Conservation (phyloP, 192 early-diverging fungal species). For the Podila verticillata region DNA sequence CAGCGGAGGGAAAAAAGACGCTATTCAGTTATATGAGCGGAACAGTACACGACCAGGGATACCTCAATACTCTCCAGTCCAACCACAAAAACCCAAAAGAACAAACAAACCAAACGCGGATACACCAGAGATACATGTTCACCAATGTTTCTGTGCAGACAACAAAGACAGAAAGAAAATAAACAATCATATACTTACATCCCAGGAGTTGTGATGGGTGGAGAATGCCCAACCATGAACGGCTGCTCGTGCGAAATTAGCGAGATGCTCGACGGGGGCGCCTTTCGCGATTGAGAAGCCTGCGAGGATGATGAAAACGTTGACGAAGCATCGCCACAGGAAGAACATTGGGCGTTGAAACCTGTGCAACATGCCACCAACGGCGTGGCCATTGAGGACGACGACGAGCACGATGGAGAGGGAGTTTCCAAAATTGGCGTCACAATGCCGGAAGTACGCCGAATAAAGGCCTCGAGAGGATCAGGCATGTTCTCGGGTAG, state of each 20-base stretch:
- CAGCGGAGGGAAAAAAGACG: too few relatives aligned
- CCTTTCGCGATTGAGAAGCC: background rate
- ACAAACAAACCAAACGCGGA: too few relatives aligned
- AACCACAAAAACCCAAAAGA: too few relatives aligned
- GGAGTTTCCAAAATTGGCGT: background rate
- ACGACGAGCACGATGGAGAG: background rate
- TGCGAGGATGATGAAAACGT: background rate
- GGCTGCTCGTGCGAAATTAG: conserved; percentile 1
- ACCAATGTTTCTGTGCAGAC: too few relatives aligned
- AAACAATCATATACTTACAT: too few relatives aligned
- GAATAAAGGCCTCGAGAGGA: conserved; percentile 2
- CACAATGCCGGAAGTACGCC: background rate
- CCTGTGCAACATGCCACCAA: background rate
- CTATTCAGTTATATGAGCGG: too few relatives aligned
- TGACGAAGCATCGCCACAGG: background rate
- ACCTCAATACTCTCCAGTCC: too few relatives aligned
- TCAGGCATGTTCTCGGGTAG: background rate
- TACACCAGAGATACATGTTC: too few relatives aligned
- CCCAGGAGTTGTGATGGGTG: background rate
- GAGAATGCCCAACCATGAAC: background rate
- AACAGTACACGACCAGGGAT: too few relatives aligned
- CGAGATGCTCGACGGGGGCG: background rate
- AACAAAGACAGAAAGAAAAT: too few relatives aligned
- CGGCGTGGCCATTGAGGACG: too few relatives aligned
- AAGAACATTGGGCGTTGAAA: background rate